A percentile compares a stretch with the other conserved stretches of the same genome.
Conservation (phyloP, 352 stramenopile species). For the Globisporangium splendens region DNA sequence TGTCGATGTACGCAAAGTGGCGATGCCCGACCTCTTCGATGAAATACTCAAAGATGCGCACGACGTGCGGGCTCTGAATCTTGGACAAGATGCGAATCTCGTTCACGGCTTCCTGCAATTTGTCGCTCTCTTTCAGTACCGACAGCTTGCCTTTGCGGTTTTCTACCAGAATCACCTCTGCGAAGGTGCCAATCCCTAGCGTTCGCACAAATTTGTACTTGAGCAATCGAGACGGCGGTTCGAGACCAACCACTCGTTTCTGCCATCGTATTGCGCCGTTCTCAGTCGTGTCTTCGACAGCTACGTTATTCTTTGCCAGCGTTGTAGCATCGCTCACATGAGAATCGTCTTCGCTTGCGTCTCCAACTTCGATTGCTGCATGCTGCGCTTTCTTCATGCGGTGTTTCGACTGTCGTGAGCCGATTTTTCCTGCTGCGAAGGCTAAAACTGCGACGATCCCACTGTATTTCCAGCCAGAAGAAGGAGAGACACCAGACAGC, state of each 20-base stretch:
- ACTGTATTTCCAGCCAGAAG: slow-evolving; percentile 33
- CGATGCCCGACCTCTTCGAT: slow-evolving; percentile 73
- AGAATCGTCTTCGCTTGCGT: slow-evolving; percentile 15
- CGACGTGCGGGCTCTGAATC: slow-evolving; percentile 56
- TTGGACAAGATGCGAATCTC: slow-evolving; percentile 66
- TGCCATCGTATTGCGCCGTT: slow-evolving; percentile 44
- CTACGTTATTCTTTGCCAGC: too few relatives aligned
- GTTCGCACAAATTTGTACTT: slow-evolving; percentile 62
- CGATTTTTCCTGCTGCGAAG: slow-evolving; percentile 18
- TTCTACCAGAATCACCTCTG: slow-evolving; percentile 70
- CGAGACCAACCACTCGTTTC: slow-evolving; percentile 45
- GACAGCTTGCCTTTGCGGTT: slow-evolving; percentile 31
- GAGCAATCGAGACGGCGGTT: slow-evolving; percentile 53
- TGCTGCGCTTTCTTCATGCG: too few relatives aligned
- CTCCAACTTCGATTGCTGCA: slow-evolving; percentile 3
- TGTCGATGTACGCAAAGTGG: slow-evolving; percentile 81
- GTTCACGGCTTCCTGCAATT: slow-evolving; percentile 72
- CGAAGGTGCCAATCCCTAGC: slow-evolving; percentile 69
- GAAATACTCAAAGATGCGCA: slow-evolving; percentile 73
- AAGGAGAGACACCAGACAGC: not conserved
- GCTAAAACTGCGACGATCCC: slow-evolving; percentile 40
- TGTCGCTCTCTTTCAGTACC: slow-evolving; percentile 83
- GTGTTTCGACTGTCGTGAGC: not conserved
- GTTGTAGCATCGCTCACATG: not conserved
- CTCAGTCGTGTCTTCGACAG: slow-evolving; percentile 20